These are phyloP conservation scores for Galerina marginata DNA, from an alignment of 768 basidiomycete species.

Conservation along the genomic window DNA sequence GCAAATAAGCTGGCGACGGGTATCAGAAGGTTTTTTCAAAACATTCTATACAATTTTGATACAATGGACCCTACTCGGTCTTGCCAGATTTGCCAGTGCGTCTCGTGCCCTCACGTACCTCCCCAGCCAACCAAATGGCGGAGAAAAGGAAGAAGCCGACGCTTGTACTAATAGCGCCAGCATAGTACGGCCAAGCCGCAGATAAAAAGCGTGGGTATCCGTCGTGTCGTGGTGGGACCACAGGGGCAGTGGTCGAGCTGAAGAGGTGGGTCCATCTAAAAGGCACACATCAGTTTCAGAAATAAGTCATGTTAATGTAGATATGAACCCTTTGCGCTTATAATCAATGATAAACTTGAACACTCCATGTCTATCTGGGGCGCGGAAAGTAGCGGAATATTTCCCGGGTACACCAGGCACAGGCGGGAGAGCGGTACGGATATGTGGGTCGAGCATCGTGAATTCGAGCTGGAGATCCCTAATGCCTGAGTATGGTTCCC, in stretches of 20 bases:
- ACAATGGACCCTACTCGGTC: conserved; percentile 39
- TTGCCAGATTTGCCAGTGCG: conserved; percentile 41
- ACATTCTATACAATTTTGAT: conserved; percentile 19
- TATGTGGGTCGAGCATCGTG: conserved; percentile 97
- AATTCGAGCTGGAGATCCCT: conserved; percentile 92
- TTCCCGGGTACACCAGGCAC: conserved; percentile 61
- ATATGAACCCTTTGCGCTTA: conserved; percentile 82
- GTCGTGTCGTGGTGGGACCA: conserved; percentile 94
- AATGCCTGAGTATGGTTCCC: conserved; percentile 76
- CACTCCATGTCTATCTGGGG: conserved; percentile 95
- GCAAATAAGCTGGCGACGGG: not conserved
- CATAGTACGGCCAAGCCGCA: conserved; percentile 96
- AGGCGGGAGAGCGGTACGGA: conserved; percentile 78
- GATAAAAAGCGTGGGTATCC: conserved; percentile 94
- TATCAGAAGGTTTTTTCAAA: conserved; percentile 17
- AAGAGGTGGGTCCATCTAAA: conserved; percentile 76
- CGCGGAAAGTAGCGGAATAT: conserved; percentile 85
- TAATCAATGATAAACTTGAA: conserved; percentile 96
- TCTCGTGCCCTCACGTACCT: conserved; percentile 68
- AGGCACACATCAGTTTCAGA: not conserved
- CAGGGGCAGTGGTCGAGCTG: conserved; percentile 76
- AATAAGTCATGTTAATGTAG: not conserved
- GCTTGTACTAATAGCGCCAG: conserved; percentile 88
- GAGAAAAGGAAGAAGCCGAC: conserved; percentile 87
- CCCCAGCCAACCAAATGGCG: conserved; percentile 85